Percentiles rank a stretch among this genome's conserved stretches.
Evolutionary conservation across 2,329 filamentous ascomycete genomes (phyloP).

Genomic region (Claviceps purpurea): DNA sequence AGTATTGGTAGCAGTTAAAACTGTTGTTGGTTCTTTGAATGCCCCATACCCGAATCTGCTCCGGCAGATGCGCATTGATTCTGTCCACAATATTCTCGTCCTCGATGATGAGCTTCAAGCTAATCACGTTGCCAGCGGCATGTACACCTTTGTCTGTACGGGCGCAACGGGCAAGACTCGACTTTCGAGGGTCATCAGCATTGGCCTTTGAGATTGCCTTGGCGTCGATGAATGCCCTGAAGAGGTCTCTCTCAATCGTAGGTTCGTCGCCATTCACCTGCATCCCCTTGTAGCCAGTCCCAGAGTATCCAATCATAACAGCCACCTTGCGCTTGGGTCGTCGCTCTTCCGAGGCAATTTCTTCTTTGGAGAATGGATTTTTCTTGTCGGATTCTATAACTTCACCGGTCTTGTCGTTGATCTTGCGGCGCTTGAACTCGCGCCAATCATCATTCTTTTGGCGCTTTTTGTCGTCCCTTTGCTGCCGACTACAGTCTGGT

Average conservation of each 20-base stretch:
- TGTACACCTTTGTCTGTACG: constrained; percentile 96
- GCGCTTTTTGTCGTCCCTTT: constrained; percentile 22
- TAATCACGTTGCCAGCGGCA: constrained; percentile 89
- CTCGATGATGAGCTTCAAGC: constrained; percentile 89
- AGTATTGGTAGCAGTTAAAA: constrained; percentile 90
- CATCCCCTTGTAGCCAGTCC: constrained; percentile 94
- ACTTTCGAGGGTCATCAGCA: constrained; percentile 92
- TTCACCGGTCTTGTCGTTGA: constrained; percentile 21
- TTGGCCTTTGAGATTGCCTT: constrained; percentile 95
- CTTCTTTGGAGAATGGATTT: constrained; percentile 53
- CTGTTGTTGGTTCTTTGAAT: constrained; percentile 78
- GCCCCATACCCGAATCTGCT: constrained; percentile 91
- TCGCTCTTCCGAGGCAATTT: constrained; percentile 77
- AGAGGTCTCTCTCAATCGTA: constrained; percentile 93
- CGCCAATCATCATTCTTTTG: constrained; percentile 26
- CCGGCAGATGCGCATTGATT: constrained; percentile 74
- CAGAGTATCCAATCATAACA: constrained; percentile 88
- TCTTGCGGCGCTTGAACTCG: constrained; percentile 29
- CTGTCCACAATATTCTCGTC: constrained; percentile 76
- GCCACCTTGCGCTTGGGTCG: constrained; percentile 93
- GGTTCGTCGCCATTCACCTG: constrained; percentile 74
- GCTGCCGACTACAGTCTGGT: constrained; percentile 22
- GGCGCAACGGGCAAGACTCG: constrained; percentile 82
- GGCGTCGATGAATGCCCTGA: constrained; percentile 79
- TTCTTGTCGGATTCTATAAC: constrained; percentile 16